Percentiles rank a stretch among this genome's conserved stretches.
Evolutionary conservation across 139 green algal species (phyloP).

Genomic region (Chlorella sp.): DNA sequence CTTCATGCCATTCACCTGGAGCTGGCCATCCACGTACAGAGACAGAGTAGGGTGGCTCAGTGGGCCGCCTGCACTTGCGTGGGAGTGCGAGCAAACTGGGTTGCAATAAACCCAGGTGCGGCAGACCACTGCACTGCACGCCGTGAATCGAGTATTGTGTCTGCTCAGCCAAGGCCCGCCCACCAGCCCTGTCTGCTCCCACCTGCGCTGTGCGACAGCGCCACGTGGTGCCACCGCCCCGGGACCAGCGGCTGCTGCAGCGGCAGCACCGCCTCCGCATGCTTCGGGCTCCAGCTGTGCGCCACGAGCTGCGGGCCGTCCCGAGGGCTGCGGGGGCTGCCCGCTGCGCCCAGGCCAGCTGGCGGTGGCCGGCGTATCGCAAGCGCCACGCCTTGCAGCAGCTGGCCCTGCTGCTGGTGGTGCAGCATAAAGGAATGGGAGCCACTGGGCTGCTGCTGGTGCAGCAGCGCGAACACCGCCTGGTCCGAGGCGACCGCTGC

Average conservation of each 20-base stretch:
- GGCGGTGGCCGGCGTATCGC: neutral
- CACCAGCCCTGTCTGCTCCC: neutral
- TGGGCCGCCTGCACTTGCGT: constrained; percentile 9
- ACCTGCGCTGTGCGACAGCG: constrained; percentile 42
- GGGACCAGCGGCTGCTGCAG: constrained; percentile 31
- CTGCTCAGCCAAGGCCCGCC: neutral
- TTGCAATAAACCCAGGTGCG: too few relatives aligned
- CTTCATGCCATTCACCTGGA: constrained; percentile 31
- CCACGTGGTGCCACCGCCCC: constrained; percentile 53
- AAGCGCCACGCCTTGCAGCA: constrained; percentile 10
- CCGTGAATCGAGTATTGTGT: too few relatives aligned
- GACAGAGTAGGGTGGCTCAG: constrained; percentile 25
- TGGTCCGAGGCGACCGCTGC: neutral
- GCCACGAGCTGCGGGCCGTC: constrained; percentile 11
- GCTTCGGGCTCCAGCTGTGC: constrained; percentile 31
- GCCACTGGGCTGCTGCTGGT: constrained; percentile 1
- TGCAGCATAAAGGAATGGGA: neutral
- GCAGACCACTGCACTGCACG: too few relatives aligned
- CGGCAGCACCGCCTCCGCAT: constrained; percentile 30
- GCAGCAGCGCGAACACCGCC: constrained; percentile 6
- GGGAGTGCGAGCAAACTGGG: neutral
- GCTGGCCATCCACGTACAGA: constrained; percentile 47
- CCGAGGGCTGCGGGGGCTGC: neutral
- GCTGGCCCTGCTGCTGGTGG: neutral
- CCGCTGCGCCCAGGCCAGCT: neutral